Conservation (phyloP, 164 flowering plant genomes). For the Pachysandra terminalis region DNA sequence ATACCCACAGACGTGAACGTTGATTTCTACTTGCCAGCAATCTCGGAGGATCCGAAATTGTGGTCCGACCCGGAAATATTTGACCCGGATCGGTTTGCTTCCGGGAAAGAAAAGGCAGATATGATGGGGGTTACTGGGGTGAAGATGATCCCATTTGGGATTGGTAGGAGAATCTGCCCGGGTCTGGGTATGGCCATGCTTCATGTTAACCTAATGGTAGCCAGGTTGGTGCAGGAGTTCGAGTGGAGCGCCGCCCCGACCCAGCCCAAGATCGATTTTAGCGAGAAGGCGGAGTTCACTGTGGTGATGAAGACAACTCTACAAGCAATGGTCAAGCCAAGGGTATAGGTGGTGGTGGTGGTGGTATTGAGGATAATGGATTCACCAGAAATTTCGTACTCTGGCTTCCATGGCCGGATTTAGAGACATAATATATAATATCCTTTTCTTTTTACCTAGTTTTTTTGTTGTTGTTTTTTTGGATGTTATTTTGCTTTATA, state of each 20-base stretch:
- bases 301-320: slow-evolving; percentile 80
- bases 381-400: background rate
- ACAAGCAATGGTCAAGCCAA: slow-evolving; percentile 56
- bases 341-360: slow-evolving; percentile 13
- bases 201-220: slow-evolving; percentile 73
- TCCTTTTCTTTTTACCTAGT: too few species aligned
- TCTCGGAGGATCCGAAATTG: slow-evolving; percentile 61
- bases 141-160: slow-evolving; percentile 89
- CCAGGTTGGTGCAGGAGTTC: slow-evolving; percentile 90
- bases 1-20: slow-evolving; percentile 58
- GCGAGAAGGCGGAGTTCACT: slow-evolving; percentile 75
- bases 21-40: slow-evolving; percentile 54
- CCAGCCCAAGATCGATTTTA: slow-evolving; percentile 34
- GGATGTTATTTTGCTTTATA: too few species aligned
- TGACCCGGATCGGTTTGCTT: slow-evolving; percentile 69
- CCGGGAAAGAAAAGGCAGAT: slow-evolving; percentile 71
- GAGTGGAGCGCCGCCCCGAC: slow-evolving; percentile 72
- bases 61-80: slow-evolving; percentile 76
- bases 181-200: slow-evolving; percentile 75
- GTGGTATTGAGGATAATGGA: background rate
- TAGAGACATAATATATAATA: too few species aligned
- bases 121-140: slow-evolving; percentile 61
- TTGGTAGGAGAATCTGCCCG: slow-evolving; percentile 92
- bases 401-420: too few species aligned
- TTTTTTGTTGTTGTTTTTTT: too few species aligned